Percentiles rank a stretch among this genome's conserved stretches.
These are phyloP conservation scores for Myxozyma vanderwaltii DNA, from an alignment of 805 yeast species.

Conservation along the genomic window DNA sequence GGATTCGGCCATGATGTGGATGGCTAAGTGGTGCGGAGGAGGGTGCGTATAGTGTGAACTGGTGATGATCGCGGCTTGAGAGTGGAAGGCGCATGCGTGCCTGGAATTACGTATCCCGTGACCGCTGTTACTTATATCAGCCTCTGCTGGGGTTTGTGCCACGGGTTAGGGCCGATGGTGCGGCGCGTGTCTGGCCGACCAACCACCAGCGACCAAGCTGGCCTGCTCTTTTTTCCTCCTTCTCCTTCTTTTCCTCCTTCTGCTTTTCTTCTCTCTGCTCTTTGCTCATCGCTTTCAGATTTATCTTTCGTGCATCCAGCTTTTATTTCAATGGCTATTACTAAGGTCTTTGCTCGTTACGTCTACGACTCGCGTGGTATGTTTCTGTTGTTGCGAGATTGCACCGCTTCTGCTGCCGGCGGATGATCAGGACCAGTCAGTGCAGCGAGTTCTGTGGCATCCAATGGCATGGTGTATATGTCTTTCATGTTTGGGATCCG, in stretches of 20 bases:
- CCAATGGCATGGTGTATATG: too few relatives aligned
- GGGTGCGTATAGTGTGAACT: background rate
- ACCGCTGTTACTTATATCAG: background rate
- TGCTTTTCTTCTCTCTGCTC: slow-evolving; percentile 1
- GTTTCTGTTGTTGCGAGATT: slow-evolving; percentile 23
- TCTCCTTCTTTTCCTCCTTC: background rate
- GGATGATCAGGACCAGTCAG: too few relatives aligned
- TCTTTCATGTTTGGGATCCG: too few relatives aligned
- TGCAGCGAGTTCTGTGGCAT: too few relatives aligned
- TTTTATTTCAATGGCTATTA: slow-evolving; percentile 64
- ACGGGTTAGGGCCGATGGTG: background rate
- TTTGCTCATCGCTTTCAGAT: background rate
- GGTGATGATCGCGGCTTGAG: background rate
- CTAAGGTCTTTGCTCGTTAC: slow-evolving; percentile 89
- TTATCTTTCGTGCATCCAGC: background rate
- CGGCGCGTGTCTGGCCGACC: background rate
- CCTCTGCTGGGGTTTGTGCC: background rate
- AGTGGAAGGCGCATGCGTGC: background rate
- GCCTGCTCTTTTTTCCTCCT: slow-evolving; percentile 1
- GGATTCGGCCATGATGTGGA: slow-evolving; percentile 24
- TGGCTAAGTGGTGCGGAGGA: background rate
- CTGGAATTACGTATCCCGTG: slow-evolving; percentile 5
- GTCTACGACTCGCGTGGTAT: slow-evolving; percentile 98
- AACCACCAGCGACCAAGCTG: slow-evolving; percentile 6
- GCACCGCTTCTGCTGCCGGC: background rate